Evolutionary conservation across 148 eudicot genomes (phyloP).

Genomic region (Rhododendron ovatum): DNA sequence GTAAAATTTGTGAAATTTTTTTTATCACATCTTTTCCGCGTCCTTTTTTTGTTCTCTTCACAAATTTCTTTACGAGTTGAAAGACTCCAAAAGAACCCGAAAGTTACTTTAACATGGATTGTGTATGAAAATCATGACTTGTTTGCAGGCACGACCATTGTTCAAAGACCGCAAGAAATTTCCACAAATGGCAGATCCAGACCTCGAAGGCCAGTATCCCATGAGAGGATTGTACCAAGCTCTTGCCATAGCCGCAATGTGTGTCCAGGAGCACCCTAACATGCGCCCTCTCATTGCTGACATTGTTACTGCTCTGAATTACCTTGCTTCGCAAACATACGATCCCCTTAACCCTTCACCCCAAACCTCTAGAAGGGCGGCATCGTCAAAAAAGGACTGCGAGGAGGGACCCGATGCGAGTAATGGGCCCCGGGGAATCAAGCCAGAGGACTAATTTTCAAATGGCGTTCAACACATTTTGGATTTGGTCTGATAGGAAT

Average conservation of each 20-base stretch:
- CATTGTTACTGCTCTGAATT: slow-evolving; percentile 64
- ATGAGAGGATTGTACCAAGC: slow-evolving; percentile 68
- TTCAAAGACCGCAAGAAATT: slow-evolving; percentile 67
- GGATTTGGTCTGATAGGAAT: slow-evolving; percentile 8
- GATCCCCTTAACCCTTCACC: slow-evolving; percentile 33
- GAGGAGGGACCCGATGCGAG: not conserved
- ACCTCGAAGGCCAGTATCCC: slow-evolving; percentile 54
- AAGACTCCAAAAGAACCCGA: not conserved
- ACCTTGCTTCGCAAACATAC: slow-evolving; percentile 51
- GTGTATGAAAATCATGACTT: not conserved
- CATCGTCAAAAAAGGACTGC: slow-evolving; percentile 18
- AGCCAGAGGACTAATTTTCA: not conserved
- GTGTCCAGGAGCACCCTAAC: slow-evolving; percentile 62
- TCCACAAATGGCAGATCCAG: slow-evolving; percentile 64
- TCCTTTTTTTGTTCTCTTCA: not conserved
- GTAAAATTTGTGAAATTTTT: not conserved
- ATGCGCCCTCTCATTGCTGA: slow-evolving; percentile 66
- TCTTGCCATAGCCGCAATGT: slow-evolving; percentile 76
- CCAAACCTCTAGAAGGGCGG: slow-evolving; percentile 23
- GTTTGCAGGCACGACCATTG: slow-evolving; percentile 59
- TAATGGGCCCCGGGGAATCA: not conserved
- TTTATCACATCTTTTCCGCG: not conserved
- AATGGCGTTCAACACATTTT: not conserved
- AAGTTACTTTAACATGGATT: not conserved
- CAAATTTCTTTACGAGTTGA: not conserved